Evolutionary conservation across 1,139 yeast species (phyloP), one percentile per base, ranked within the genome.

Genomic region (Saccharomyces uvarum): DNA sequence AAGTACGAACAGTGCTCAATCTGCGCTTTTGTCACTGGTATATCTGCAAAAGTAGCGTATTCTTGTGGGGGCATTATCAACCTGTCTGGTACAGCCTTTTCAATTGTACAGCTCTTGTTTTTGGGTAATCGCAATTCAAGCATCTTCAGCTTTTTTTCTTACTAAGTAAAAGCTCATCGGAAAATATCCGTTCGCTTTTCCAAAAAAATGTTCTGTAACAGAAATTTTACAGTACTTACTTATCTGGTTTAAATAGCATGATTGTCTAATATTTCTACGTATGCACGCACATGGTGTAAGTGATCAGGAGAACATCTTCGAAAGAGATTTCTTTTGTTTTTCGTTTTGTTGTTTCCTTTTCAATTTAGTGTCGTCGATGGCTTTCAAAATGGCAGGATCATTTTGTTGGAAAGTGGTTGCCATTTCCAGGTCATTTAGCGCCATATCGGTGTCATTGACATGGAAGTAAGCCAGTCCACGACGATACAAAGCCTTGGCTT

Each of bases 401-500:
- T 75, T 75, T 32, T 96, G 96, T 53, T 85, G 81, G 51, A 80
- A 70, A 58, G 75, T 72, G 48, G 82, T 73, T 0, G 98, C 97
- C 55, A 77, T 76, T 59, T 82, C 81, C 57, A 91, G 79, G 59
- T 83, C 86, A 33, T 70, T 70, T 53, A 85, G 74, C 0, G 97
- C 96, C 51, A 76, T 79, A 41, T 84, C 91, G 57, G 85, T 88
- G 67, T 88, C 84, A 66, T 86, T 86, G 29, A 76, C 73, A 26
- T 80, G 73, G 54, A 81, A 72, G 62, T 82, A 77, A 0, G 95
- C 97, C 66, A 81, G 75, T 41, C 96, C 97, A 71, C 89, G 83
- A 68, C 97, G 83, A 75, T 86, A 91, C 53, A 80, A 75, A 0
- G 97, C 97, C 75, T 91, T 91, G 7, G 95, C 89, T 68, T 79